Conservation (phyloP, 495 filamentous ascomycete species). For the Apodospora peruviana region DNA sequence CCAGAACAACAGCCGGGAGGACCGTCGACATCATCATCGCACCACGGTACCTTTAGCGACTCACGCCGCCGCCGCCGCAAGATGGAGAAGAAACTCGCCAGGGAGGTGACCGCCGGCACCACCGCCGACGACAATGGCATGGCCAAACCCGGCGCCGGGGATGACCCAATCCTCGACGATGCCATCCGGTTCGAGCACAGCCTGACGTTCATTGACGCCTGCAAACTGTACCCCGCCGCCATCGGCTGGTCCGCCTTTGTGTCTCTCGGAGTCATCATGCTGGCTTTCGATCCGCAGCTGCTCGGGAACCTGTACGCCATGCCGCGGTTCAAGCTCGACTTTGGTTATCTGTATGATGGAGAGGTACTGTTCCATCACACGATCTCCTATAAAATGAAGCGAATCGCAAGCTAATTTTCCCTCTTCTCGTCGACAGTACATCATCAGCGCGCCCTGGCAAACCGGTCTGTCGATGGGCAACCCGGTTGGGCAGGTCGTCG, state of each 20-base stretch:
- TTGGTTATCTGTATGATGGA: constrained; percentile 31
- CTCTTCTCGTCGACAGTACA: constrained; percentile 12
- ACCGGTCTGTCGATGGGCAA: constrained; percentile 41
- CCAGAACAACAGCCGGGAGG: too few species aligned
- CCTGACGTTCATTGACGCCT: constrained; percentile 28
- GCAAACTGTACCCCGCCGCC: constrained; percentile 34
- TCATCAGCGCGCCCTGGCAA: constrained; percentile 40
- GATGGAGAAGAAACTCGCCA: constrained; percentile 5
- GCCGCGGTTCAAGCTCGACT: constrained; percentile 39
- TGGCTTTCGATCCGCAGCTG: constrained; percentile 39
- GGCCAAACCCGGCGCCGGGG: background rate
- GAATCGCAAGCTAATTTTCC: too few species aligned
- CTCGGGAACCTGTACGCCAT: constrained; percentile 41
- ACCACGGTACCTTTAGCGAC: too few species aligned
- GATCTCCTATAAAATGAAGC: background rate
- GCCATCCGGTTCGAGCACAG: constrained; percentile 29
- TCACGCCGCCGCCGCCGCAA: too few species aligned
- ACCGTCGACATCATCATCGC: too few species aligned
- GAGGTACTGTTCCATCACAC: constrained; percentile 15
- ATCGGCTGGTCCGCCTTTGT: constrained; percentile 38
- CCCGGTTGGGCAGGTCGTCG: constrained; percentile 41
- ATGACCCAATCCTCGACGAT: constrained; percentile 21
- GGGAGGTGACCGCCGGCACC: constrained; percentile 4
- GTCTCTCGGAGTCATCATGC: constrained; percentile 41
- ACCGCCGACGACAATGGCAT: constrained; percentile 14